Evolutionary conservation across 805 yeast species (phyloP).

Genomic region (Candida manassasensis): DNA sequence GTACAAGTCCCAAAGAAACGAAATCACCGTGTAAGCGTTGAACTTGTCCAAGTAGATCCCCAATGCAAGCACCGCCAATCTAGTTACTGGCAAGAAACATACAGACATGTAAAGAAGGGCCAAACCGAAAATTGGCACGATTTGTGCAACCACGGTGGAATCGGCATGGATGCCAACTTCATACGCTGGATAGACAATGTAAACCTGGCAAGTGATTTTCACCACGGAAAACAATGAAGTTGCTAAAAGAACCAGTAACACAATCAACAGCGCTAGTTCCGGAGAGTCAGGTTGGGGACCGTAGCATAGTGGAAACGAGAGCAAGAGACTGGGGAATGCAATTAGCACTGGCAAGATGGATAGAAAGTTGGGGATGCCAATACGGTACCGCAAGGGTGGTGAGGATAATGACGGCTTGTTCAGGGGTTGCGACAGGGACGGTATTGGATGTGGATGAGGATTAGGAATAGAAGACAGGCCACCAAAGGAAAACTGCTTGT

Average conservation of each 20-base stretch:
- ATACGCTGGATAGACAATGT: constrained; percentile 9
- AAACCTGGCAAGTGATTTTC: constrained; percentile 12
- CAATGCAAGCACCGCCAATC: constrained; percentile 22
- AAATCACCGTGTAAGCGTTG: constrained; percentile 28
- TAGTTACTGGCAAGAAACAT: constrained; percentile 18
- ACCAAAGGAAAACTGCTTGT: constrained; percentile 2
- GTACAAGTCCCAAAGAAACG: constrained; percentile 23
- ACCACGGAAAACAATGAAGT: constrained; percentile 14
- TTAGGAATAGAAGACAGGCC: not conserved
- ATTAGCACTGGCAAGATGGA: constrained; percentile 31
- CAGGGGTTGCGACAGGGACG: no score
- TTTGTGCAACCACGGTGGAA: no score
- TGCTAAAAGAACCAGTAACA: constrained; percentile 14
- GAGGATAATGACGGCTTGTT: no score
- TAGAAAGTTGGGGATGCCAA: constrained; percentile 9
- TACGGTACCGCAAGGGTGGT: no score
- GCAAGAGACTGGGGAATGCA: constrained; percentile 26
- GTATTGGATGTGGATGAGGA: no score
- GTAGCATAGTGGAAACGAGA: constrained; percentile 18
- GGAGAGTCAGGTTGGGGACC: not conserved
- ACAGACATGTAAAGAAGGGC: constrained; percentile 19
- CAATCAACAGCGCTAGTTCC: not conserved
- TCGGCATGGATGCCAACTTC: not conserved
- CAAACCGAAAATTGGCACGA: constrained; percentile 14
- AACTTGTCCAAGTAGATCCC: constrained; percentile 26